Evolutionary conservation across 1,139 yeast species (phyloP).

Genomic region (Candida labiduridarum): DNA sequence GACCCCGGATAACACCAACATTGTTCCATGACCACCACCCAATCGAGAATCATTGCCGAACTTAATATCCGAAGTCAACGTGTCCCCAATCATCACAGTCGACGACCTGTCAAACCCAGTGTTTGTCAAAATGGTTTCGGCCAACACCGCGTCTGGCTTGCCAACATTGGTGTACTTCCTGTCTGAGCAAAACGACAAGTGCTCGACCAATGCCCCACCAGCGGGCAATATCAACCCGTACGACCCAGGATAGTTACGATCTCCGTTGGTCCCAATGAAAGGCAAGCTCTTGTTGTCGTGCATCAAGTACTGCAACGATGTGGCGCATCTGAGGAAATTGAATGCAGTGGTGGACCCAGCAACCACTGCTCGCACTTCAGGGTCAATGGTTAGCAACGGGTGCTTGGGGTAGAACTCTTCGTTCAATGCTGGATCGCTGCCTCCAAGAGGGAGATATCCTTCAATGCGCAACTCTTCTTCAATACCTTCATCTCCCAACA

Average conservation of each 20-base stretch:
- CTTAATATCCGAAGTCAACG: slow-evolving; percentile 46
- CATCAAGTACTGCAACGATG: slow-evolving; percentile 42
- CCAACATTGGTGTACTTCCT: slow-evolving; percentile 30
- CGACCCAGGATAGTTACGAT: slow-evolving; percentile 44
- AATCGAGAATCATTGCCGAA: slow-evolving; percentile 45
- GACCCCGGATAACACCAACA: slow-evolving; percentile 43
- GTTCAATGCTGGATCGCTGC: slow-evolving; percentile 52
- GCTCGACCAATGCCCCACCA: slow-evolving; percentile 44
- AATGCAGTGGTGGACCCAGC: slow-evolving; percentile 44
- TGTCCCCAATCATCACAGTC: slow-evolving; percentile 47
- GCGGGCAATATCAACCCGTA: slow-evolving; percentile 42
- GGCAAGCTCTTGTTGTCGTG: slow-evolving; percentile 35
- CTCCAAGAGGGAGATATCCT: slow-evolving; percentile 77
- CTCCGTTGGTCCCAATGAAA: slow-evolving; percentile 44
- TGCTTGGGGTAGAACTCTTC: slow-evolving; percentile 23
- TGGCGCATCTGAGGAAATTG: slow-evolving; percentile 41
- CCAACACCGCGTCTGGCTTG: slow-evolving; percentile 16
- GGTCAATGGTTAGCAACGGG: slow-evolving; percentile 41
- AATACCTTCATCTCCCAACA: slow-evolving; percentile 83
- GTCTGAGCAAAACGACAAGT: slow-evolving; percentile 37
- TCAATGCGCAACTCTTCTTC: slow-evolving; percentile 67
- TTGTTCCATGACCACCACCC: slow-evolving; percentile 33
- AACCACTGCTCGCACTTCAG: slow-evolving; percentile 42
- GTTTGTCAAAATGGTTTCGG: slow-evolving; percentile 31
- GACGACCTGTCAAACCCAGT: slow-evolving; percentile 28